These are phyloP conservation scores for Syzygium syzygioides DNA, from an alignment of 441 rosid species.

Conservation along the genomic window DNA sequence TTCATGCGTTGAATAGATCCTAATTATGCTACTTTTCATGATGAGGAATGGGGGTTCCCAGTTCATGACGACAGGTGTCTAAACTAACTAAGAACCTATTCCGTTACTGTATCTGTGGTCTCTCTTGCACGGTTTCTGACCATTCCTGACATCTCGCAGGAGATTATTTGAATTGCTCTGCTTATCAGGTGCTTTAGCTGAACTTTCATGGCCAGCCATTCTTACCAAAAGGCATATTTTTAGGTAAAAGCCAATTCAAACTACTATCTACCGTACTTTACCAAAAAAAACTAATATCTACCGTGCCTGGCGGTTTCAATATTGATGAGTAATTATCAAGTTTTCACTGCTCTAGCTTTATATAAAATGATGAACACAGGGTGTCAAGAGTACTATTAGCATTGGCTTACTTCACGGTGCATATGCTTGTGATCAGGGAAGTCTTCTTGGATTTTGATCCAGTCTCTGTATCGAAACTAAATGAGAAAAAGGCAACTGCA, in stretches of 20 bases:
- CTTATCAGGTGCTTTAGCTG: conserved; percentile 15
- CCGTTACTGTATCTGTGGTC: neutral
- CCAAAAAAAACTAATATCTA: neutral
- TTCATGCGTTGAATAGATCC: neutral
- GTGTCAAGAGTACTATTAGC: neutral
- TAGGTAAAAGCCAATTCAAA: neutral
- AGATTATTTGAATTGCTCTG: conserved; percentile 10
- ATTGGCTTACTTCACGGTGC: neutral
- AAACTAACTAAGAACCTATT: neutral
- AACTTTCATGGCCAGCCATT: conserved; percentile 15
- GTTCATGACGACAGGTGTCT: conserved; percentile 22
- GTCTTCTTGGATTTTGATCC: conserved; percentile 10
- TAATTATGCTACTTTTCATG: conserved; percentile 15
- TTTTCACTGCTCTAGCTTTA: neutral
- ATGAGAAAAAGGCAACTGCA: conserved; percentile 1
- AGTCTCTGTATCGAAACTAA: neutral
- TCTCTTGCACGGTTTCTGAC: neutral
- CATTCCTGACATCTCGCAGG: neutral
- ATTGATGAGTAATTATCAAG: neutral
- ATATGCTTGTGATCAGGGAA: conserved; percentile 4
- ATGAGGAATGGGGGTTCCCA: conserved; percentile 24
- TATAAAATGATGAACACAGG: neutral
- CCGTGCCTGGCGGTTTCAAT: neutral
- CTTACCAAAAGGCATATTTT: conserved; percentile 10
- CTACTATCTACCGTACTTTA: neutral